A percentile compares a stretch with the other conserved stretches of the same genome.
Conservation (phyloP, 2,329 filamentous ascomycete species). For the Endothia cerciana region DNA sequence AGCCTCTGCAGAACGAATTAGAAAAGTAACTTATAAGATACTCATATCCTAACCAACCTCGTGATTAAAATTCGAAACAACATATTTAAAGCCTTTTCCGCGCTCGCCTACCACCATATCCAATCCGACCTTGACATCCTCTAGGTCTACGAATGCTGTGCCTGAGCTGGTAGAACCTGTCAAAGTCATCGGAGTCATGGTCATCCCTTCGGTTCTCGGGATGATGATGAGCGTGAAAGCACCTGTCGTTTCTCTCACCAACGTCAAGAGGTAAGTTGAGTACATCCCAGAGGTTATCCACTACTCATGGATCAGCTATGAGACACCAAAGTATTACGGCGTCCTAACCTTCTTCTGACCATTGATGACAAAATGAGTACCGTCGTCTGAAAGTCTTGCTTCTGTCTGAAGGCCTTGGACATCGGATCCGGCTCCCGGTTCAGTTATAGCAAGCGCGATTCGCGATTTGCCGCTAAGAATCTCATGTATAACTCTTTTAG, state of each 20-base stretch:
- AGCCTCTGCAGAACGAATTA: conserved; percentile 41
- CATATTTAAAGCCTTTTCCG: conserved; percentile 50
- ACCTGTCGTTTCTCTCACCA: conserved; percentile 49
- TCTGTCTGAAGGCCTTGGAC: conserved; percentile 29
- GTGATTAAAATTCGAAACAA: conserved; percentile 50
- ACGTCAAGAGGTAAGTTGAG: conserved; percentile 60
- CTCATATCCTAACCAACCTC: conserved; percentile 38
- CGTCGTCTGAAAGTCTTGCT: conserved; percentile 26
- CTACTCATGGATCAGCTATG: conserved; percentile 34
- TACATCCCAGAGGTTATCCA: conserved; percentile 64
- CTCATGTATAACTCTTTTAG: conserved; percentile 35
- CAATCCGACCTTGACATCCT: conserved; percentile 55
- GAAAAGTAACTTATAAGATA: no score
- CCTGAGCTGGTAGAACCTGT: conserved; percentile 63
- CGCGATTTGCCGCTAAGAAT: conserved; percentile 43
- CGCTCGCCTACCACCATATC: conserved; percentile 55
- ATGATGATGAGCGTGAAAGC: conserved; percentile 60
- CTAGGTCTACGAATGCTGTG: conserved; percentile 56
- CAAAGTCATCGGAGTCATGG: conserved; percentile 58
- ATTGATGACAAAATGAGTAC: conserved; percentile 56
- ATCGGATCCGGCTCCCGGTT: conserved; percentile 32
- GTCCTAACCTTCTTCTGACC: conserved; percentile 55
- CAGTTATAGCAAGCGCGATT: conserved; percentile 32
- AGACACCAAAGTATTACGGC: no score
- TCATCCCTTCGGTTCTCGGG: conserved; percentile 51